Conservation (phyloP, 495 filamentous ascomycete species). For the Astrothelium subdiscretum region DNA sequence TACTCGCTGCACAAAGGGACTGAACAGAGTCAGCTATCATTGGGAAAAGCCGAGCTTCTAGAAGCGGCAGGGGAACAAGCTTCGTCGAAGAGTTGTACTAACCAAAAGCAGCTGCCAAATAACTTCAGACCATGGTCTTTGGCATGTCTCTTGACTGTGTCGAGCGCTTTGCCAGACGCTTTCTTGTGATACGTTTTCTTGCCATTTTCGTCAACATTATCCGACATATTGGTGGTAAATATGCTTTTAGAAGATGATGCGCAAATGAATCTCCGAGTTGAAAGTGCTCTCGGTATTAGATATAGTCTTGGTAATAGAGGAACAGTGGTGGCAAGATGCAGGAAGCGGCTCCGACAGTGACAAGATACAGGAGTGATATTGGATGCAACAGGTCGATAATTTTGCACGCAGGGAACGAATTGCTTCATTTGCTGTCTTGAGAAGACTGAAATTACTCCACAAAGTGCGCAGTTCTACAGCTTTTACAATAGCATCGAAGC, state of each 20-base stretch:
- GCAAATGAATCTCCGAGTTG: not conserved
- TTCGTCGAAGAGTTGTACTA: slow-evolving; percentile 19
- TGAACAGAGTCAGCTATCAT: slow-evolving; percentile 10
- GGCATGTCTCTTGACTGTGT: slow-evolving; percentile 61
- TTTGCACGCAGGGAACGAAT: not conserved
- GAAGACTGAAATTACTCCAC: not conserved
- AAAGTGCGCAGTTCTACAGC: not conserved
- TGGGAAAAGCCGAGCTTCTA: too few species aligned
- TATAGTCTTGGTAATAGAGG: not conserved
- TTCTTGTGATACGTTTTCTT: slow-evolving; percentile 78
- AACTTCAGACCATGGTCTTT: slow-evolving; percentile 66
- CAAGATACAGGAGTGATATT: not conserved
- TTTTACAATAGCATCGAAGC: not conserved
- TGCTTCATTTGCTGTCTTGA: not conserved
- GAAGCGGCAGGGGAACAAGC: not conserved
- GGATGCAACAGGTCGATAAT: not conserved
- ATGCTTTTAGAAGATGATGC: not conserved
- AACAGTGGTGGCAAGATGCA: too few species aligned
- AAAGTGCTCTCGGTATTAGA: not conserved
- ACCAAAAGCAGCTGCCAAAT: slow-evolving; percentile 90
- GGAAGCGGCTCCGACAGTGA: not conserved
- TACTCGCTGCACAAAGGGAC: slow-evolving; percentile 81
- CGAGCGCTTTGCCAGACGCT: slow-evolving; percentile 62
- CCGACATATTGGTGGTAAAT: not conserved
- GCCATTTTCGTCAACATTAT: slow-evolving; percentile 1